Evolutionary conservation across 1,284 basidiomycete species (phyloP), one percentile per base, ranked within the genome.

Genomic region (Pseudozyma pruni): DNA sequence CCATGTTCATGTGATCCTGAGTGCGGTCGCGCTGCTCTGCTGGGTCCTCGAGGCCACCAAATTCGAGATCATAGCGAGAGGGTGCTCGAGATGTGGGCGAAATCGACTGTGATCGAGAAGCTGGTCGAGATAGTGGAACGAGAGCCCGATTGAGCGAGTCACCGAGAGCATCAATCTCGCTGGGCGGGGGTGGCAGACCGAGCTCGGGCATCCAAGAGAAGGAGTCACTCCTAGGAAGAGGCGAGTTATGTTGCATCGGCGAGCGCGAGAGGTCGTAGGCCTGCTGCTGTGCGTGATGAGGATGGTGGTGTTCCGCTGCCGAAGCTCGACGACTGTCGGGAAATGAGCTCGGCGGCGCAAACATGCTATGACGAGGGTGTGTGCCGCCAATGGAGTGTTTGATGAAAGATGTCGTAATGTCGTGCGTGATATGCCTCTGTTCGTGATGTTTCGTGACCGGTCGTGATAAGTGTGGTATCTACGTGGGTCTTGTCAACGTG

Each of bases 1-100:
- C 74, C 47, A 74, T 61, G 44, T 78, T 75, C 71, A 79, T 74
- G 40, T 68, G 74, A 22, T 62, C 54, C 33, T 60, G 63, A 13
- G 49, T 60, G 35, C 59, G 50, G 37, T 71, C 74, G 16, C 57
- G 50, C 7, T 52, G 50, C 35, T 59, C 57, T 32, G 46, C 22
- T 11, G 56, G 51, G 20, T 62, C 69, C 32, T 63, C 59, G 14
- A 59, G 56, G 17, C 52, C 63, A 10, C 55, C 69, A 19, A 72
- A 62, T 20, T 63, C 69, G 43, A 53, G 46, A 37, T 63, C 69
- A 38, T 72, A 67, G n/a, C 63, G 57, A 22, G 62, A 67, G 14
- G 63, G 61, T 2, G 23, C 13, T 9, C 54, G 53, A 2, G 45
- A n/a, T 14, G 50, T 50, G 2, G 68, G 68, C 3, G 68, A 71